Percentiles rank a stretch among this genome's conserved stretches.
Evolutionary conservation across 1,284 basidiomycete species (phyloP).

Genomic region (Pholiota adiposa): DNA sequence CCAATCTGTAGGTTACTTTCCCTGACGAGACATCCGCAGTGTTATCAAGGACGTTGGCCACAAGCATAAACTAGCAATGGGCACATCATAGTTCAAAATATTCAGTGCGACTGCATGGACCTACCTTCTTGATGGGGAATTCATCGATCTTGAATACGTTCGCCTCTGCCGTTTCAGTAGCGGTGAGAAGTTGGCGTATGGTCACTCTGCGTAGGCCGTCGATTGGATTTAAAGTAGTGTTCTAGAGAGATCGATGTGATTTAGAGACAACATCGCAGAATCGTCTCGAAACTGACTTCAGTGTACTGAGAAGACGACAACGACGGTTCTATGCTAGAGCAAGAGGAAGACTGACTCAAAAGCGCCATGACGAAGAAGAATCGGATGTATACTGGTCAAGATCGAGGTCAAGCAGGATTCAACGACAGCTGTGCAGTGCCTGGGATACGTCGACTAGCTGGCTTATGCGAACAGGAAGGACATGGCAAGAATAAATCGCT

Average conservation of each 20-base stretch:
- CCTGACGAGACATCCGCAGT: neutral
- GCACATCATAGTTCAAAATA: slow-evolving; percentile 2
- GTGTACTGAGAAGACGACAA: slow-evolving; percentile 11
- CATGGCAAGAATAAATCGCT: neutral
- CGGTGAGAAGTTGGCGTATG: slow-evolving; percentile 22
- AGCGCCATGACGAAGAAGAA: slow-evolving; percentile 3
- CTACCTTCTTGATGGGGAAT: slow-evolving; percentile 12
- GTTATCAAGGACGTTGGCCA: slow-evolving; percentile 31
- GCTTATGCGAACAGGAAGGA: neutral
- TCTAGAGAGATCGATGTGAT: neutral
- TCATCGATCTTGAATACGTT: slow-evolving; percentile 9
- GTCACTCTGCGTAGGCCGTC: slow-evolving; percentile 21
- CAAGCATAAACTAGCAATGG: slow-evolving; percentile 28
- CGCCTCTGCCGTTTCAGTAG: slow-evolving; percentile 2
- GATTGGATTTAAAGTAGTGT: slow-evolving; percentile 10
- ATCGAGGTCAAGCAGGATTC: too few relatives aligned
- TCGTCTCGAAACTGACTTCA: slow-evolving; percentile 8
- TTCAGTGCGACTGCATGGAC: neutral
- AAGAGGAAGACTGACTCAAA: slow-evolving; percentile 15
- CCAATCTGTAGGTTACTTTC: slow-evolving; percentile 27
- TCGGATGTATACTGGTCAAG: too few relatives aligned
- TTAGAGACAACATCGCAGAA: neutral
- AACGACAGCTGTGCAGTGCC: neutral
- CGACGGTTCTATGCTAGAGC: neutral
- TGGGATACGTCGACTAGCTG: neutral